Base-by-base conservation (phyloP, 225 moss, liverwort and hornwort species). In the Neckera pumila region DNA sequence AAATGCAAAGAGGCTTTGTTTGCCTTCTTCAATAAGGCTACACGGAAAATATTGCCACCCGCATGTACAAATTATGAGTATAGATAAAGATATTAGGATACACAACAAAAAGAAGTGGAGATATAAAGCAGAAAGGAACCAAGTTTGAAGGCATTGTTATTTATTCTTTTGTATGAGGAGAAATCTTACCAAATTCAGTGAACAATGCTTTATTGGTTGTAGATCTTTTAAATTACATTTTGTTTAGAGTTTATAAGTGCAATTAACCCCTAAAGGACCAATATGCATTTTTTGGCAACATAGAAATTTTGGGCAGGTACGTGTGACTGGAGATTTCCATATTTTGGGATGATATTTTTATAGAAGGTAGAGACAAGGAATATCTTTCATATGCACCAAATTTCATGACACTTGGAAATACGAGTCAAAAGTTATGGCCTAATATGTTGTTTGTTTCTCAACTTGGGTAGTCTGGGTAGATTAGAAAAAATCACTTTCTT, bases 41-140 rank as follows among this genome's bases (percentile, higher is more conserved):
- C 12, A 22, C 1, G 2, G 12, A 69, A 69, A 38, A 69, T 22
- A n/a, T 67, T 38, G 34, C 12, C 38, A 22, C 21, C 1, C 0
- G 4, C 4, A n/a, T 67, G 7, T 0, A 69, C 6, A 6, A 70
- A 70, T 2, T 25, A 70, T 23, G 7, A 22, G 2, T 21, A 4
- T 5, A 69, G 2, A 6, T 4, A 5, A 38, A 69, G 23, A 13
- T 69, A 25, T 25, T 4, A 3, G 3, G 0, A 3, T 8, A 1
- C 13, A 12, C 3, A 40, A 25, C 8, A 23, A 0, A 4, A 13
- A 40, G 4, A 38, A 69, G 5, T n/a, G 2, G 12, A 23, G 2
- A 69, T 38, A 23, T 13, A 69, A 69, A 69, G 4, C 0, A 4
- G 1, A 16, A 1, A 69, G 1, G 38, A 23, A 40, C 0, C 2